Conservation (phyloP, 2,329 filamentous ascomycete species). For the Uncinocarpus reesii region DNA sequence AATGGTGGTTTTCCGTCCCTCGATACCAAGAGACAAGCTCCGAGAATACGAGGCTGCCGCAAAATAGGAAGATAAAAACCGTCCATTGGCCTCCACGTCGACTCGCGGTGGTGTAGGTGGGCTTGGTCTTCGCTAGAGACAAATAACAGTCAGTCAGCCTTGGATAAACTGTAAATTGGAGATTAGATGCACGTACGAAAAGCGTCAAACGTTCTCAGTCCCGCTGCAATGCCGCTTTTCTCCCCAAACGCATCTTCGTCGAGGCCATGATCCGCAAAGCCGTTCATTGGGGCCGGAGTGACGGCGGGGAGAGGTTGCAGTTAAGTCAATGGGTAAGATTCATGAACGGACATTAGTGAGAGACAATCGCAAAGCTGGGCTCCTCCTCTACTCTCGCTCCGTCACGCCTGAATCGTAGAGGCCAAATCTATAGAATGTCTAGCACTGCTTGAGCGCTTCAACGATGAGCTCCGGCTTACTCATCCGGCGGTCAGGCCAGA, state of each 20-base stretch:
- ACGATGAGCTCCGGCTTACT: conserved; percentile 11
- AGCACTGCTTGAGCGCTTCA: too few species aligned
- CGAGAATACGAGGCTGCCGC: conserved; percentile 61
- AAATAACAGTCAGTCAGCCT: conserved; percentile 1
- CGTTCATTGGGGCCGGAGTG: conserved; percentile 55
- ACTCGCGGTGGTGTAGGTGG: conserved; percentile 77
- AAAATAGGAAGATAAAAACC: conserved; percentile 65
- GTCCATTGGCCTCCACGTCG: conserved; percentile 90
- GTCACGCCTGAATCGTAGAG: not conserved
- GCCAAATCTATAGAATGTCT: too few species aligned
- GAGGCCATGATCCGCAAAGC: conserved; percentile 58
- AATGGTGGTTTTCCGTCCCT: conserved; percentile 76
- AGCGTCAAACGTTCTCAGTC: conserved; percentile 80
- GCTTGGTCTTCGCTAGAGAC: conserved; percentile 78
- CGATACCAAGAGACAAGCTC: conserved; percentile 76
- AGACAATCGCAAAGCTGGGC: not conserved
- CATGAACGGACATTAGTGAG: not conserved
- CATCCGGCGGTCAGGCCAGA: conserved; percentile 15
- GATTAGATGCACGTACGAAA: conserved; percentile 59
- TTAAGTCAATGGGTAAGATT: not conserved
- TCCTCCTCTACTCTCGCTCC: conserved; percentile 3
- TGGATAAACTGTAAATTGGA: not conserved
- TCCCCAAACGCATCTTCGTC: conserved; percentile 74
- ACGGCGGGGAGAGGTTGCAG: conserved; percentile 1
- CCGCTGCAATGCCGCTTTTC: conserved; percentile 47